These are phyloP conservation scores for Magnaporthiopsis rhizophila DNA, from an alignment of 2,329 filamentous ascomycete species.

Conservation along the genomic window DNA sequence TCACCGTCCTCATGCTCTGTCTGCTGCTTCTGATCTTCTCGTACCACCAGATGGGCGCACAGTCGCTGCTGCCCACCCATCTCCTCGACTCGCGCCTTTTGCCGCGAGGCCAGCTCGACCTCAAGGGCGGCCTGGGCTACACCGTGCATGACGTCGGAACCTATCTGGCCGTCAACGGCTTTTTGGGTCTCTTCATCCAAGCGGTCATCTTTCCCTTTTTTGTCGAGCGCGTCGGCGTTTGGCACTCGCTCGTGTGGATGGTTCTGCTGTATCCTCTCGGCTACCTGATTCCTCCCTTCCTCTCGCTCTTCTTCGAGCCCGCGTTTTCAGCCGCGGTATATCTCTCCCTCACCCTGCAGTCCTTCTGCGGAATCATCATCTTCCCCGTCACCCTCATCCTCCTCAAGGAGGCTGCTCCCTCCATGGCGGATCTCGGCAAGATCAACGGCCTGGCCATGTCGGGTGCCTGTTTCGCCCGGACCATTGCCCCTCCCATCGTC, in stretches of 20 bases:
- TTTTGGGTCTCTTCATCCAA: conserved; percentile 67
- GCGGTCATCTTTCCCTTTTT: conserved; percentile 58
- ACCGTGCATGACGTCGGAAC: conserved; percentile 16
- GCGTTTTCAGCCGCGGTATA: neutral
- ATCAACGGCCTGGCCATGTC: conserved; percentile 6
- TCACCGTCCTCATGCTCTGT: conserved; percentile 3
- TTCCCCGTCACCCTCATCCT: conserved; percentile 3
- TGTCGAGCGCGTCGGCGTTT: conserved; percentile 24
- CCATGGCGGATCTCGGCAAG: neutral
- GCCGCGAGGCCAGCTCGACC: neutral
- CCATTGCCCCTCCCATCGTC: conserved; percentile 1
- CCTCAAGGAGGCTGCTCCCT: conserved; percentile 2
- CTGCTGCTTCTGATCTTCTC: conserved; percentile 2
- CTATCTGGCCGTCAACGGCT: conserved; percentile 23
- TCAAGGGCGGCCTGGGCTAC: conserved; percentile 4
- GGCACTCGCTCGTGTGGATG: conserved; percentile 4
- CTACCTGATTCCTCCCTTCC: conserved; percentile 4
- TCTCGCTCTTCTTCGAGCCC: neutral
- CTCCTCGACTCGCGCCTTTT: conserved; percentile 1
- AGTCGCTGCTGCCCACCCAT: conserved; percentile 2
- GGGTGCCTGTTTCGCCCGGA: neutral
- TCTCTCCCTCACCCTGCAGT: neutral
- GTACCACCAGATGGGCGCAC: conserved; percentile 3
- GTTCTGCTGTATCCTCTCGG: conserved; percentile 1
- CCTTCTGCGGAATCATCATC: conserved; percentile 5